Base-by-base conservation (phyloP, 441 rosid genomes). In the Pelargonium cotyledonis region DNA sequence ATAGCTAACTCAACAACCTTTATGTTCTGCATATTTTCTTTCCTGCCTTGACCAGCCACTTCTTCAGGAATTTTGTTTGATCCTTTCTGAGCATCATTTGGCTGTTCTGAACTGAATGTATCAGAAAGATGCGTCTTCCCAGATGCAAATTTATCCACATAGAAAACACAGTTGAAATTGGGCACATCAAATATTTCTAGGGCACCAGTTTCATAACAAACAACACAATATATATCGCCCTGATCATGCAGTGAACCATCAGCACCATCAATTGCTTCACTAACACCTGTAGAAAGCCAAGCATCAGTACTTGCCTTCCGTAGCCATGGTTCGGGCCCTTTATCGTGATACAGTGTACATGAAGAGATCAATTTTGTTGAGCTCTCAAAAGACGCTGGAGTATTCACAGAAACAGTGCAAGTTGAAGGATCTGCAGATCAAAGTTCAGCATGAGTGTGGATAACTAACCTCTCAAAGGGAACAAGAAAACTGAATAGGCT, bases 141-240 rank as follows among this genome's bases (percentile, higher is more conserved):
- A 75, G 89, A 92, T 3, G 85, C 80, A 74, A 92, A 92, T 66
- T 90, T 90, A 80, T 92, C 89, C 81, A 87, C 90, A 19, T 87
- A 83, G 81, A 86, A 95, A 68, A 95, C 89, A 83, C 89, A 87
- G 76, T 67, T 85, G 76, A 92, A 95, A 77, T 84, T 81, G 49
- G 97, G 98, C 77, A 95, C 96, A 70, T 95, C 99, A 76, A 89
- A 92, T 79, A 95, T 89, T 81, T 92, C 99, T 66, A 92, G 91
- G 75, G 81, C 89, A 62, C 95, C 95, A 69, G 75, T 85, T 66
- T 84, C 95, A 64, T 95, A 88, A 80, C 98, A 95, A 78, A 92
- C 82, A 77, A 89, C 84, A 82, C 97, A 89, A 67, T 89, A 95
- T 78, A 86, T 83, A 80, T 95, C 99, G 62, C 95, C 99, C 86